Conservation (phyloP, 2,329 filamentous ascomycete genomes). For the Diaporthe eres region DNA sequence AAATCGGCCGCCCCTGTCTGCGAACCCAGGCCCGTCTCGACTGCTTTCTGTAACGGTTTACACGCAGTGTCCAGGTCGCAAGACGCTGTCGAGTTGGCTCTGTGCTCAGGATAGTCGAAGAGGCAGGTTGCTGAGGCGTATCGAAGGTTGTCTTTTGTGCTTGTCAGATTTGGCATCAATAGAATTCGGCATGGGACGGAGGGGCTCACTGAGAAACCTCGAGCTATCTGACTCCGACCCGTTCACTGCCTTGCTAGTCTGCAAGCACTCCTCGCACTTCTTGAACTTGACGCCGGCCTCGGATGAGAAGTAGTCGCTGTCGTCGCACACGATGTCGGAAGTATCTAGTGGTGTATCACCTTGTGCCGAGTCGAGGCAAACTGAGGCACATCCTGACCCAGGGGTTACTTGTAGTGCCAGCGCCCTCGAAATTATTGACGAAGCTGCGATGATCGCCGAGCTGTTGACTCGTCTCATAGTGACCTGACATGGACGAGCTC, state of each 20-base stretch:
- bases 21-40: constrained; percentile 53
- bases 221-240: constrained; percentile 57
- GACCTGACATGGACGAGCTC: no score
- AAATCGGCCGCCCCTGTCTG: no score
- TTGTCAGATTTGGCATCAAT: constrained; percentile 42
- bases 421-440: constrained; percentile 27
- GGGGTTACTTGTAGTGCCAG: constrained; percentile 62
- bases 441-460: no score
- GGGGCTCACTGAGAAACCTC: constrained; percentile 65
- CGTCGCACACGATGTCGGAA: constrained; percentile 62
- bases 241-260: constrained; percentile 58
- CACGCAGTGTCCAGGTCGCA: constrained; percentile 61
- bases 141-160: constrained; percentile 61
- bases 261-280: constrained; percentile 62
- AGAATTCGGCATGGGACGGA: neutral
- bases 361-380: constrained; percentile 59
- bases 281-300: constrained; percentile 60
- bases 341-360: constrained; percentile 55
- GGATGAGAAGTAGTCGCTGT: constrained; percentile 56
- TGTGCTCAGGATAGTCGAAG: constrained; percentile 53
- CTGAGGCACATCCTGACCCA: constrained; percentile 63
- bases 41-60: constrained; percentile 53
- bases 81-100: constrained; percentile 52
- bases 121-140: constrained; percentile 64
- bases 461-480: no score